Base-by-base conservation (phyloP, 352 stramenopile genomes). In the Elongisporangium anandrum region DNA sequence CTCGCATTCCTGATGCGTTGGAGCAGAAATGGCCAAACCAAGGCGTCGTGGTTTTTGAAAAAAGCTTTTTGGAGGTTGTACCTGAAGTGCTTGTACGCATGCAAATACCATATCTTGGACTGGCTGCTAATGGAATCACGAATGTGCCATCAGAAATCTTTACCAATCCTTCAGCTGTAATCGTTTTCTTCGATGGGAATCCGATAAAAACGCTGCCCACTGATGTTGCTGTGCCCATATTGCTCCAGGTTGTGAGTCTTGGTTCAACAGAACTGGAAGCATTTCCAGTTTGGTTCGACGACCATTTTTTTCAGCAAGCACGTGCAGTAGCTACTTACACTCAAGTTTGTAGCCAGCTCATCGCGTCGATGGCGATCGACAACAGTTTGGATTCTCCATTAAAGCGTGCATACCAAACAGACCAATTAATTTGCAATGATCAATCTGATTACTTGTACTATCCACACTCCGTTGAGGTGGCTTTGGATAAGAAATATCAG, bases 1-100 rank as follows among this genome's bases (percentile, higher is more conserved):
- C 54, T 2, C 4, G 56, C 2, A 39, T 85, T 5, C 75, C 78
- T 0, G 22, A 66, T 3, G 57, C 81, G 29, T 52, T 88, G 2
- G 57, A 81, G 49, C 8, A 55, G 6, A 62, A 60, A 10, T 88
- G 73, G 75, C 51, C 63, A 12, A 13, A 2, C 10, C 34, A 4
- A 12, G 34, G 34, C 34, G 1, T 45, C 1, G 4, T 17, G 4
- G 4, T 17, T 17, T 45, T 45, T 4, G 13, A 45, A 4, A 45
- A 45, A 45, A 45, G 34, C 12, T 17, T 45, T 2, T 45, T 45
- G 34, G 7, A 4, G 17, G 9, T 4, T 45, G 34, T 45, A 12
- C 13, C 34, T 45, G 34, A 45, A 45, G 34, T 12, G 2, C 34
- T 45, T 45, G 34, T 45, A 4, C 34, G 34, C 26, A 38, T 38